Evolutionary conservation across 257 asterid species (phyloP).

Genomic region (Fraxinus pennsylvanica): DNA sequence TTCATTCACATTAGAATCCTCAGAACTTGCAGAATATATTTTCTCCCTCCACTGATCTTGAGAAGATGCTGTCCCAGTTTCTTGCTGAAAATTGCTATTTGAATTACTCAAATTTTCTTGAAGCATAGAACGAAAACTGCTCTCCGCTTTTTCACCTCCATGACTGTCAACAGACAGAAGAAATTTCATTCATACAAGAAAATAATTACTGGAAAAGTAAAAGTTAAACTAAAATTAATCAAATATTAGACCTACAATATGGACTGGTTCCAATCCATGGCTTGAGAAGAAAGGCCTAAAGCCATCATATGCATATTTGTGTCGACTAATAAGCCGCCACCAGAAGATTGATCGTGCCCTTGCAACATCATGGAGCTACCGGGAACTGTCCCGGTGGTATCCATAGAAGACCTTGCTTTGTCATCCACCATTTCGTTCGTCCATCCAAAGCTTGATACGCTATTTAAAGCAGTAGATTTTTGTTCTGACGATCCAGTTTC

Average conservation of each 20-base stretch:
- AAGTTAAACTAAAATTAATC: not conserved
- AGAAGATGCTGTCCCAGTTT: constrained; percentile 32
- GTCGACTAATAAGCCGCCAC: constrained; percentile 27
- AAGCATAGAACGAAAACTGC: constrained; percentile 47
- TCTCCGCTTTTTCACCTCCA: constrained; percentile 33
- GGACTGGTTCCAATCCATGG: constrained; percentile 49
- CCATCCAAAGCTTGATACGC: constrained; percentile 40
- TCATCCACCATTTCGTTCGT: constrained; percentile 42
- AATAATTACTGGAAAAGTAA: not conserved
- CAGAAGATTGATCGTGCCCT: constrained; percentile 17
- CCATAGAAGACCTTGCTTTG: constrained; percentile 40
- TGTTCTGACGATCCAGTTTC: constrained; percentile 18
- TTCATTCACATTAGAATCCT: constrained; percentile 36
- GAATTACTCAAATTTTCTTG: constrained; percentile 43
- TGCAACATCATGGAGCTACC: constrained; percentile 36
- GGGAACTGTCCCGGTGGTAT: constrained; percentile 27
- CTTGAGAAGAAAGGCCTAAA: constrained; percentile 49
- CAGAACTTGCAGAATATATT: constrained; percentile 33
- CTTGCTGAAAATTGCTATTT: constrained; percentile 48
- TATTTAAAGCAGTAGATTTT: constrained; percentile 29
- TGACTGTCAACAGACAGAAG: constrained; percentile 22
- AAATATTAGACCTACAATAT: constrained; percentile 32
- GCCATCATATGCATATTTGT: constrained; percentile 46
- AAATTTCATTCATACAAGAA: constrained; percentile 3
- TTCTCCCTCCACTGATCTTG: constrained; percentile 63